Conservation (phyloP, 129 eudicot species). For the Artemisia argyi region DNA sequence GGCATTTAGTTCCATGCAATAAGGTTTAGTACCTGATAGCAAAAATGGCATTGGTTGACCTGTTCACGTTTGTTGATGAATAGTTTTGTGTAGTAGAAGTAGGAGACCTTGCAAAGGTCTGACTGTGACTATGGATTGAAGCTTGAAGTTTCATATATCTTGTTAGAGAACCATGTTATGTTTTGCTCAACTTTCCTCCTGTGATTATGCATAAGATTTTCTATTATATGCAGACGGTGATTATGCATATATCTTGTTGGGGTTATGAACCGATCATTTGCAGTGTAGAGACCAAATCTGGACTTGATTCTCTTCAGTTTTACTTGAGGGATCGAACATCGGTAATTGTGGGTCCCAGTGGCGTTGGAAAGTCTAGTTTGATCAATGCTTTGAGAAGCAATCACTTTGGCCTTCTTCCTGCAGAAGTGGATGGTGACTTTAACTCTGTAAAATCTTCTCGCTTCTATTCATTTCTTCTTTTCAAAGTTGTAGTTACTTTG, state of each 20-base stretch:
- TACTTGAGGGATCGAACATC: slow-evolving; percentile 71
- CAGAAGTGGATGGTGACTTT: slow-evolving; percentile 44
- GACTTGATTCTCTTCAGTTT: slow-evolving; percentile 68
- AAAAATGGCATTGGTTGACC: no score
- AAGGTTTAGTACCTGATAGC: slow-evolving; percentile 34
- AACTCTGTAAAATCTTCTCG: slow-evolving; percentile 50
- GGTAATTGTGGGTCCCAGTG: slow-evolving; percentile 98
- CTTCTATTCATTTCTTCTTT: not conserved
- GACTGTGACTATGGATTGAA: not conserved
- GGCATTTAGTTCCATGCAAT: no score
- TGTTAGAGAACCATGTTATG: not conserved
- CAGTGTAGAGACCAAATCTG: slow-evolving; percentile 72
- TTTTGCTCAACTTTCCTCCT: not conserved
- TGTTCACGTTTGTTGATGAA: no score
- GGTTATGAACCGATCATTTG: slow-evolving; percentile 82
- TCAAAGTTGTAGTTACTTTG: not conserved
- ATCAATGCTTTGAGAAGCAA: slow-evolving; percentile 78
- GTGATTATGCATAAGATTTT: slow-evolving; percentile 18
- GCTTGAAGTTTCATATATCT: slow-evolving; percentile 2
- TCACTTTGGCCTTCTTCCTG: slow-evolving; percentile 30
- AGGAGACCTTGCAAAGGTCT: not conserved
- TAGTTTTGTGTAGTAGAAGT: not conserved
- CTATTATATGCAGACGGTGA: slow-evolving; percentile 46
- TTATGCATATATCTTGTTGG: no score
- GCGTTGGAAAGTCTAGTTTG: slow-evolving; percentile 95